Conservation (phyloP, 2,329 filamentous ascomycete species). For the Coniella vitis region DNA sequence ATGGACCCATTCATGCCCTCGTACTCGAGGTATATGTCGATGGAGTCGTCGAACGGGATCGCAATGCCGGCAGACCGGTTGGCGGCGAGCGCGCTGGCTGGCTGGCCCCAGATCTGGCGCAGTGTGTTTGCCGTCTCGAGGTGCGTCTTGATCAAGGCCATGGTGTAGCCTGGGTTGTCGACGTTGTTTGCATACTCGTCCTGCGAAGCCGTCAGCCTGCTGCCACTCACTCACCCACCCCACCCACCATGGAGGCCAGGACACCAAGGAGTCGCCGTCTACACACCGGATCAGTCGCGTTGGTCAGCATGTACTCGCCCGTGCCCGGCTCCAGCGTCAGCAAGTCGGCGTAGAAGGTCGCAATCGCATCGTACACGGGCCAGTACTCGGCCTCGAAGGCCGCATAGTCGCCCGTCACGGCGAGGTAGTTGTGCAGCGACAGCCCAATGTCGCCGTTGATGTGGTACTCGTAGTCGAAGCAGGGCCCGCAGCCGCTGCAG, state of each 20-base stretch:
- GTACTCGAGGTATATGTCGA: slow-evolving; percentile 57
- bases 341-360: slow-evolving; percentile 54
- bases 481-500: slow-evolving; percentile 1
- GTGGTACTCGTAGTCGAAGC: slow-evolving; percentile 15
- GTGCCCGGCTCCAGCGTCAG: slow-evolving; percentile 52
- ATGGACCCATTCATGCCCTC: slow-evolving; percentile 57
- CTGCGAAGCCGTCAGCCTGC: slow-evolving; percentile 10
- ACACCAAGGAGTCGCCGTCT: too few species aligned
- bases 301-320: slow-evolving; percentile 37
- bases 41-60: slow-evolving; percentile 2
- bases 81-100: slow-evolving; percentile 32
- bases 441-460: slow-evolving; percentile 15
- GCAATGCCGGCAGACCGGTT: slow-evolving; percentile 5
- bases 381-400: slow-evolving; percentile 35
- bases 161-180: slow-evolving; percentile 64
- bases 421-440: slow-evolving; percentile 11
- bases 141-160: slow-evolving; percentile 50
- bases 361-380: slow-evolving; percentile 58
- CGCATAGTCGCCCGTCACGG: slow-evolving; percentile 4
- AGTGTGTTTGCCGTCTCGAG: slow-evolving; percentile 51
- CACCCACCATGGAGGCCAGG: slow-evolving; percentile 16
- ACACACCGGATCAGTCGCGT: slow-evolving; percentile 64
- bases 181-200: slow-evolving; percentile 63
- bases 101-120: slow-evolving; percentile 46
- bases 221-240: too few species aligned